Evolutionary conservation across 345 rosid genomes (phyloP).

Genomic region (Eucalyptus decipiens): DNA sequence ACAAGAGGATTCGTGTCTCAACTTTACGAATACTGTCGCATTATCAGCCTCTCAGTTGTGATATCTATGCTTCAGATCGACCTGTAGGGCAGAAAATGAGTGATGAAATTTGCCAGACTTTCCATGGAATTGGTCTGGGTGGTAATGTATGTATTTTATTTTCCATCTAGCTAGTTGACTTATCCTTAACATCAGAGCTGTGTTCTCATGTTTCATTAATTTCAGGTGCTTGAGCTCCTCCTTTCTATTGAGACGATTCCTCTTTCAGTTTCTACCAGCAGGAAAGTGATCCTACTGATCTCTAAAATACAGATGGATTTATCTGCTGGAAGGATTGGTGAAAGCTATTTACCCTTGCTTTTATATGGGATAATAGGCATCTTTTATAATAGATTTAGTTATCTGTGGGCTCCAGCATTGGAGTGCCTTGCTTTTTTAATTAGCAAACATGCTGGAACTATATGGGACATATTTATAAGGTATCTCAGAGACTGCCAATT

Average conservation of each 20-base stretch:
- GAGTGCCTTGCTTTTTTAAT: slow-evolving; percentile 69
- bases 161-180: not conserved
- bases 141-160: slow-evolving; percentile 34
- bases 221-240: slow-evolving; percentile 67
- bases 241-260: slow-evolving; percentile 53
- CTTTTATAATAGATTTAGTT: slow-evolving; percentile 55
- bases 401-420: slow-evolving; percentile 54
- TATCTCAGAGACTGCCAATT: slow-evolving; percentile 38
- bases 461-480: slow-evolving; percentile 54
- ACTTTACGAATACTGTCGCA: slow-evolving; percentile 78
- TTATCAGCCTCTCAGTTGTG: slow-evolving; percentile 22
- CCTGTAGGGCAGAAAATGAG: slow-evolving; percentile 30
- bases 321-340: slow-evolving; percentile 57
- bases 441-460: slow-evolving; percentile 28
- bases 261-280: slow-evolving; percentile 51
- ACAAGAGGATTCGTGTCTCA: slow-evolving; percentile 58
- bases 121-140: slow-evolving; percentile 1
- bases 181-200: not conserved
- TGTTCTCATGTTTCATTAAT: not conserved
- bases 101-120: slow-evolving; percentile 1
- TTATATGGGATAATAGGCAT: slow-evolving; percentile 72
- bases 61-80: slow-evolving; percentile 20
- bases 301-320: slow-evolving; percentile 49
- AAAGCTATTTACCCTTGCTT: slow-evolving; percentile 34
- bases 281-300: slow-evolving; percentile 45